These are phyloP conservation scores for Seiridium unicorne DNA, from an alignment of 2,329 filamentous ascomycete genomes.

Conservation along the genomic window DNA sequence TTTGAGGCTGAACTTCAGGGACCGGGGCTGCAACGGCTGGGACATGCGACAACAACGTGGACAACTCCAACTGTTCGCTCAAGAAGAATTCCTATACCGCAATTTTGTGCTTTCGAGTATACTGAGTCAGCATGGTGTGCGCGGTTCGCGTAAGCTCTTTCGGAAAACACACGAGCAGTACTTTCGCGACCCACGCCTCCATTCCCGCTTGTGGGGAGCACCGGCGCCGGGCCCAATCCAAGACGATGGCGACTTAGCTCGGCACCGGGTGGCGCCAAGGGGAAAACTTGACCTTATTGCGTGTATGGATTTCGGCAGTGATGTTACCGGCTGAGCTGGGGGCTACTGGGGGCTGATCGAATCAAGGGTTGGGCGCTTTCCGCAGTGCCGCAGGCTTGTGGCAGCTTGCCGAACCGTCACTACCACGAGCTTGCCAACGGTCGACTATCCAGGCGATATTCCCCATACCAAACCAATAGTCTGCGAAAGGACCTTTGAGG, in stretches of 20 bases:
- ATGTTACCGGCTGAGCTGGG: not conserved
- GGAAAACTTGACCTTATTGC: not conserved
- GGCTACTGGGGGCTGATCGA: not conserved
- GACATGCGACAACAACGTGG: not conserved
- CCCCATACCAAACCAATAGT: not conserved
- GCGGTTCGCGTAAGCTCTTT: not conserved
- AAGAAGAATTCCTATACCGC: not conserved
- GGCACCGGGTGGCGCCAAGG: not conserved
- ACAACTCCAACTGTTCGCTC: not conserved
- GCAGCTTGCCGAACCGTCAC: not conserved
- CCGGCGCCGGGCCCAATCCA: not conserved
- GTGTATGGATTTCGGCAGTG: not conserved
- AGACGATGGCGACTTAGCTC: not conserved
- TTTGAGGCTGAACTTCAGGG: not conserved
- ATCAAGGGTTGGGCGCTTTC: not conserved
- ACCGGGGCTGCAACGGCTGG: no score
- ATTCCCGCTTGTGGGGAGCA: not conserved
- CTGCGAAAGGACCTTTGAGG: not conserved
- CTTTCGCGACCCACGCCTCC: not conserved
- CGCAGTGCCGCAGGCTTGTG: not conserved
- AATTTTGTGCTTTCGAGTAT: not conserved
- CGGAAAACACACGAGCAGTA: not conserved
- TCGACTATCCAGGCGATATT: not conserved
- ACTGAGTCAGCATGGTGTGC: not conserved
- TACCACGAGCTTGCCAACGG: not conserved